Percentiles rank a stretch among this genome's conserved stretches.
Evolutionary conservation across 768 basidiomycete genomes (phyloP).

Genomic region (Crassisporium funariophilum): DNA sequence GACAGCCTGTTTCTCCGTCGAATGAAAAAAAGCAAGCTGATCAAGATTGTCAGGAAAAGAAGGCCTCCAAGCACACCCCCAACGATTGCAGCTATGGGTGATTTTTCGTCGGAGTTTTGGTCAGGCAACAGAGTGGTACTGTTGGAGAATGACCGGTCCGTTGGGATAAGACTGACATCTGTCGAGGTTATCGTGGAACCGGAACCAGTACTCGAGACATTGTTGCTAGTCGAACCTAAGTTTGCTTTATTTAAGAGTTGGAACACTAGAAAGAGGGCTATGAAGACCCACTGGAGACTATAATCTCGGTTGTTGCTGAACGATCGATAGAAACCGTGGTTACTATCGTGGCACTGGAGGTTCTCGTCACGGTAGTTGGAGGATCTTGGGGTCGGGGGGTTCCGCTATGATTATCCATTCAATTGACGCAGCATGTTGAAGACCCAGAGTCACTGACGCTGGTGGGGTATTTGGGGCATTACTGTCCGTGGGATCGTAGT

Average conservation of each 20-base stretch:
- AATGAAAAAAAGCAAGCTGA: background rate
- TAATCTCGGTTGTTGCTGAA: too few species aligned
- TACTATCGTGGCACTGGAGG: too few species aligned
- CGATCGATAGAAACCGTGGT: too few species aligned
- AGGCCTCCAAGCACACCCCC: constrained; percentile 1
- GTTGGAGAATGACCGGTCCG: background rate
- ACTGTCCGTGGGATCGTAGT: constrained; percentile 18
- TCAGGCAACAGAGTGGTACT: background rate
- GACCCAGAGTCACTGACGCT: background rate
- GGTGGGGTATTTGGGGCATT: constrained; percentile 6
- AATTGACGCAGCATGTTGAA: background rate
- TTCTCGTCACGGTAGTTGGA: too few species aligned
- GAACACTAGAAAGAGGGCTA: too few species aligned
- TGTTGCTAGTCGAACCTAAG: too few species aligned
- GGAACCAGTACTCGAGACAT: too few species aligned
- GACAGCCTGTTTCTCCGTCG: background rate
- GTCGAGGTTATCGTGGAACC: too few species aligned
- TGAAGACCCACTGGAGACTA: too few species aligned
- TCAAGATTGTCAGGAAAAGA: background rate
- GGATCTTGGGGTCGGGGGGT: background rate
- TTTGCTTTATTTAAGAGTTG: too few species aligned
- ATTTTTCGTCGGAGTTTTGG: background rate
- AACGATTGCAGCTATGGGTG: background rate
- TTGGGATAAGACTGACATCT: too few species aligned
- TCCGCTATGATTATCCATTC: background rate